These are phyloP conservation scores for Pyrenula massariospora DNA, from an alignment of 495 filamentous ascomycete genomes.

Conservation along the genomic window DNA sequence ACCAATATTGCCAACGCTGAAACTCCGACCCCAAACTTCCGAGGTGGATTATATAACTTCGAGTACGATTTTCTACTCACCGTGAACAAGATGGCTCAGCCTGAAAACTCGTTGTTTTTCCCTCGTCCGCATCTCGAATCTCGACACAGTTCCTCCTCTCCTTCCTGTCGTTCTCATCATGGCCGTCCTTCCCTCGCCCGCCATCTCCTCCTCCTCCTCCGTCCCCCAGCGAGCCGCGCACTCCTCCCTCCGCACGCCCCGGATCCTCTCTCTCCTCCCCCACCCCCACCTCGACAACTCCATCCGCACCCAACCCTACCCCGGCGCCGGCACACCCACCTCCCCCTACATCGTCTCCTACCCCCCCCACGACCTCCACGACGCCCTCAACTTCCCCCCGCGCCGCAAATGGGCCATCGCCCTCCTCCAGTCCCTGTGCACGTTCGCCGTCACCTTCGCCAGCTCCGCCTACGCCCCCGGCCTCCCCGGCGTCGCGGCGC, in stretches of 20 bases:
- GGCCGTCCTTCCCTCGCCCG: background rate
- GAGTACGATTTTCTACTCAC: background rate
- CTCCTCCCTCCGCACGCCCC: background rate
- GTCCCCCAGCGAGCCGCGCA: background rate
- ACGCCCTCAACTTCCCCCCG: conserved; percentile 43
- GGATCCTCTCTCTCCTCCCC: background rate
- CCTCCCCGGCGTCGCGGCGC: conserved; percentile 33
- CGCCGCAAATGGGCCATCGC: conserved; percentile 50
- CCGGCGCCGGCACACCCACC: conserved; percentile 45
- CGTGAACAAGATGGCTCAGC: background rate
- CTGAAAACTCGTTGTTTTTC: background rate
- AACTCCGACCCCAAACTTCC: background rate
- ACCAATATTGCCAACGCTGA: background rate
- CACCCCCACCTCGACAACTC: conserved; percentile 18
- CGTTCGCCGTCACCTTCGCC: conserved; percentile 52
- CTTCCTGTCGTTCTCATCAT: background rate
- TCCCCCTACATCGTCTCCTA: conserved; percentile 56
- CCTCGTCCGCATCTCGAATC: background rate
- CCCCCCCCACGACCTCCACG: conserved; percentile 44
- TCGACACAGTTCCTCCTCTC: background rate
- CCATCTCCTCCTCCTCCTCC: background rate
- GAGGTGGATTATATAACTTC: background rate
- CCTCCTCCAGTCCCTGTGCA: conserved; percentile 40
- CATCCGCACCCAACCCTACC: conserved; percentile 42
- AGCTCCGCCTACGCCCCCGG: conserved; percentile 55